These are phyloP conservation scores for Kluyveromyces aestuarii DNA, from an alignment of 805 yeast species.

Conservation along the genomic window DNA sequence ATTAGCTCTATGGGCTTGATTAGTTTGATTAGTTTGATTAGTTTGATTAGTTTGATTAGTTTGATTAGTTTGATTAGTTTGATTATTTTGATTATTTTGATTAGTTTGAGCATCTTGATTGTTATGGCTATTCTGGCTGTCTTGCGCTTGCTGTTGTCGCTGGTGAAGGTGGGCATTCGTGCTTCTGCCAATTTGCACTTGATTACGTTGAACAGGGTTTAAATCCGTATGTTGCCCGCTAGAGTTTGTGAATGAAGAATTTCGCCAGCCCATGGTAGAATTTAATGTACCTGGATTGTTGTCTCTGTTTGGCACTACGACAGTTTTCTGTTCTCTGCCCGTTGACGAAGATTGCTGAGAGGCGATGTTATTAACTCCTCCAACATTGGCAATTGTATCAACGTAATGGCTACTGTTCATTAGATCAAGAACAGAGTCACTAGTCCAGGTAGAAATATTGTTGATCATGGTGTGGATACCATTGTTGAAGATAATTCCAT, in stretches of 20 bases:
- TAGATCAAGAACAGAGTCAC: constrained; percentile 19
- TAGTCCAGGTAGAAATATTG: constrained; percentile 53
- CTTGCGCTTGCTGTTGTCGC: constrained; percentile 4
- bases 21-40: constrained; percentile 5
- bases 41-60: background rate
- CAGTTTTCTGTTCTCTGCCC: background rate
- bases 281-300: constrained; percentile 2
- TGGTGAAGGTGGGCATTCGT: constrained; percentile 7
- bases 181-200: background rate
- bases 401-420: constrained; percentile 5
- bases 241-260: constrained; percentile 2
- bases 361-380: background rate
- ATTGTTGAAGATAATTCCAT: constrained; percentile 20
- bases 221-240: constrained; percentile 5
- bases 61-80: background rate
- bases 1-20: background rate
- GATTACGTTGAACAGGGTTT: constrained; percentile 2
- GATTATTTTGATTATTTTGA: background rate
- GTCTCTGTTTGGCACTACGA: constrained; percentile 2
- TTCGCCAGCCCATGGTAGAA: background rate
- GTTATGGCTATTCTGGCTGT: constrained; percentile 3
- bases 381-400: background rate
- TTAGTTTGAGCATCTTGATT: background rate
- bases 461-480: constrained; percentile 53
- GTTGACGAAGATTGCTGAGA: constrained; percentile 1